Base-by-base conservation (phyloP, 352 stramenopile genomes). In the Globisporangium mamillatum region DNA sequence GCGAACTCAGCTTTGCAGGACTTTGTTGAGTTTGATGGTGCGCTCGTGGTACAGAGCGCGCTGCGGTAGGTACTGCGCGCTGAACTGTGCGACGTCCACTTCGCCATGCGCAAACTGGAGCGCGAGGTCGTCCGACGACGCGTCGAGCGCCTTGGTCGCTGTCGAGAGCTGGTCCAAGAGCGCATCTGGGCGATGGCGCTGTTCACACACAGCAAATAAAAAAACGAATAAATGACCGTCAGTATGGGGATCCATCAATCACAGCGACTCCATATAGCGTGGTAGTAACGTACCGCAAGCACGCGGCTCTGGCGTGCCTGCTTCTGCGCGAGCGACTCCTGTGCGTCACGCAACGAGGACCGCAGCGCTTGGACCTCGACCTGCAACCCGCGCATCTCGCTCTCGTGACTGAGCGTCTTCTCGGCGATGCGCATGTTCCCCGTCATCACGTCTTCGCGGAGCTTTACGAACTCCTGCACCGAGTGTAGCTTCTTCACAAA, bases 391-490 rank as follows among this genome's bases (percentile, higher is more conserved):
- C 71, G 76, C 67, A 93, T 63, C 32, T 79, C 71, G 8, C 34
- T 72, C 44, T 95, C 85, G 68, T 89, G 81, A 8, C 63, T 64
- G 1, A 95, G 76, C 59, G 86, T 91, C 52, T 79, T 86, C 60
- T 91, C 79, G 22, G 87, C 87, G 60, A 90, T 90, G 32, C 72
- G 71, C 71, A 91, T 90, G 67, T 95, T 95, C 67, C 84, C 88
- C 29, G 77, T 80, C 73, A 95, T 82, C 22, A 93, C 77, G 53
- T 93, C 84, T 53, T 91, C 84, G 29, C 85, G 81, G 4, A 93
- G 62, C 63, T 89, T 82, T 38, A 80, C 78, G 46, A 95, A 95
- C 55, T 91, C 81, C 34, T 90, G 74, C 0, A 92, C 81, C 1
- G 70, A 78, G 52, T 81, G 71, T 64, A 93, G 75, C 16, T 84